phyloP scores from a whole-genome alignment of 768 basidiomycete genomes.

The Pisolithus tinctorius region DNA sequence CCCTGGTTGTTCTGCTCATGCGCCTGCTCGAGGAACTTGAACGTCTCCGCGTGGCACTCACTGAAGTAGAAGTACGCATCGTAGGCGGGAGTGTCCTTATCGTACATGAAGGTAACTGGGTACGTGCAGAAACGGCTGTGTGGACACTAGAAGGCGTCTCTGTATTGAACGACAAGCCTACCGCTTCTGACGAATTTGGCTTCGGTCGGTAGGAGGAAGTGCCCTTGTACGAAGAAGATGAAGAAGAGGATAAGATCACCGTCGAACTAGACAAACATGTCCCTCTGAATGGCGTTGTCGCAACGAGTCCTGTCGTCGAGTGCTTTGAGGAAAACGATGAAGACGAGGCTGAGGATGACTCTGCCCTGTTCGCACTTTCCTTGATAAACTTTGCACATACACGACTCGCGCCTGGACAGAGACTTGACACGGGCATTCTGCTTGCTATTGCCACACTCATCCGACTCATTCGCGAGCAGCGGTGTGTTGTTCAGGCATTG shows the following conservation, averaged over 20 bases:
- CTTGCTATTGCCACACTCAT: slow-evolving; percentile 65
- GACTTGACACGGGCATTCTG: slow-evolving; percentile 75
- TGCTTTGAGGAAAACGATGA: slow-evolving; percentile 33
- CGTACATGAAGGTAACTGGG: slow-evolving; percentile 64
- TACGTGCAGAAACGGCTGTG: slow-evolving; percentile 31
- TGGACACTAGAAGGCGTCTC: background rate
- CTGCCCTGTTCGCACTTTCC: slow-evolving; percentile 49
- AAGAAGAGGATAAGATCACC: slow-evolving; percentile 31
- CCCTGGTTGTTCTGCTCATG: slow-evolving; percentile 52
- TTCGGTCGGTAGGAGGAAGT: slow-evolving; percentile 5
- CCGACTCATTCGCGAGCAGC: slow-evolving; percentile 51
- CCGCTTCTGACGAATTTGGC: slow-evolving; percentile 1
- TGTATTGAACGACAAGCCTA: background rate
- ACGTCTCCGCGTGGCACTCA: slow-evolving; percentile 44
- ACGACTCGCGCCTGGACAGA: slow-evolving; percentile 54
- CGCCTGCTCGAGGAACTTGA: slow-evolving; percentile 46
- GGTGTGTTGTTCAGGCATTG: slow-evolving; percentile 32
- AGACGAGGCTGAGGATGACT: slow-evolving; percentile 25
- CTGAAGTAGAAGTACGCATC: slow-evolving; percentile 64
- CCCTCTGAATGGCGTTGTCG: slow-evolving; percentile 14
- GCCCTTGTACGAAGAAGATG: slow-evolving; percentile 32
- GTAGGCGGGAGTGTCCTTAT: slow-evolving; percentile 78
- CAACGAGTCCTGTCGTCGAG: too few species aligned
- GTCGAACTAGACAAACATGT: slow-evolving; percentile 27
- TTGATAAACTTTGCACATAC: slow-evolving; percentile 97